These are phyloP conservation scores for Fusarium sp. DNA, from an alignment of 2,329 filamentous ascomycete species.

Conservation along the genomic window DNA sequence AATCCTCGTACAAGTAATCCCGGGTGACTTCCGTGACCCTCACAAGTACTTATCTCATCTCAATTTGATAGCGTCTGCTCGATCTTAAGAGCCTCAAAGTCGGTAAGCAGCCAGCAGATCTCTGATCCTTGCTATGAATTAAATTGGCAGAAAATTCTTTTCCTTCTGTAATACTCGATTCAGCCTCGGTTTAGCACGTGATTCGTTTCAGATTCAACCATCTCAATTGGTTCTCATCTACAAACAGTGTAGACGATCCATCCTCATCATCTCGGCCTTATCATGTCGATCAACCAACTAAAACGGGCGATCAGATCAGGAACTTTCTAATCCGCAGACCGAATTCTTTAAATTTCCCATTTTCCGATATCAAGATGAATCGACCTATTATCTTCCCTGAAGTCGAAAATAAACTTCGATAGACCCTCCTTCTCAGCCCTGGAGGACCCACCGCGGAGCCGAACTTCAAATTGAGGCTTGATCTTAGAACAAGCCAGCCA, in stretches of 20 bases:
- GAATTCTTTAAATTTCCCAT: background rate
- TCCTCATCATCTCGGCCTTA: background rate
- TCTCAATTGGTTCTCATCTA: accelerated
- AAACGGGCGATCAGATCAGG: background rate
- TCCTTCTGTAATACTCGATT: accelerated
- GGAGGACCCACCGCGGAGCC: slow-evolving; percentile 33
- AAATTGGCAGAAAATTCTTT: background rate
- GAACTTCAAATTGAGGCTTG: slow-evolving; percentile 8
- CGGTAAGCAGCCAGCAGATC: background rate
- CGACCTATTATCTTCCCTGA: background rate
- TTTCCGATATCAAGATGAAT: background rate
- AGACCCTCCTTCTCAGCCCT: slow-evolving; percentile 19
- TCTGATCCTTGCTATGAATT: background rate
- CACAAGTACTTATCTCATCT: background rate
- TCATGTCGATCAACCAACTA: background rate
- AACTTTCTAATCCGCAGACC: background rate
- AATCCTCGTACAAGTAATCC: background rate
- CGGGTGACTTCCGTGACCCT: background rate
- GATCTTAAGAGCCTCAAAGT: background rate
- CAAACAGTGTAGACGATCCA: background rate
- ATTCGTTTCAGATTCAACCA: background rate
- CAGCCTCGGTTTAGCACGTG: background rate
- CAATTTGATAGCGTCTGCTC: background rate
- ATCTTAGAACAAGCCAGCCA: background rate
- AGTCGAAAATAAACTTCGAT: background rate